Percentiles rank a stretch among this genome's conserved stretches.
phyloP scores from a whole-genome alignment of 768 basidiomycete species.

The Scleroderma citrinum region DNA sequence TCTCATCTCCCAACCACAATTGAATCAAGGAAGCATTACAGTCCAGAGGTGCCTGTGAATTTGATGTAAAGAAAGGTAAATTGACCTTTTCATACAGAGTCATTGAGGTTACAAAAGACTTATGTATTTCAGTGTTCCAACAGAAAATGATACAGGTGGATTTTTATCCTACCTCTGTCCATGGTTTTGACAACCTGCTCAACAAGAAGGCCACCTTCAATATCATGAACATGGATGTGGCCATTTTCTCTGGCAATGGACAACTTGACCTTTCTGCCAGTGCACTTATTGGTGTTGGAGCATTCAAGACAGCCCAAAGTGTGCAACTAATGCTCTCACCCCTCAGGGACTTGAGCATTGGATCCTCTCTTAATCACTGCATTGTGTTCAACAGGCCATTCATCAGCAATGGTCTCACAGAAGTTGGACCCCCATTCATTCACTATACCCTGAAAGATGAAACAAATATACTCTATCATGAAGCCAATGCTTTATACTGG shows the following conservation, averaged over 20 bases:
- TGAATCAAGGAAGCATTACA: conserved; percentile 1
- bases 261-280: background rate
- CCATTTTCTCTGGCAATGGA: background rate
- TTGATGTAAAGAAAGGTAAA: conserved; percentile 3
- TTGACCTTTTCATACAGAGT: no score
- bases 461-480: background rate
- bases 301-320: conserved; percentile 6
- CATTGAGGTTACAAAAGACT: background rate
- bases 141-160: background rate
- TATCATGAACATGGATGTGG: background rate
- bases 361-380: background rate
- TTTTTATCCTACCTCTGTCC: background rate
- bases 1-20: background rate
- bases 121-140: background rate
- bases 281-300: conserved; percentile 1
- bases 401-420: background rate
- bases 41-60: background rate
- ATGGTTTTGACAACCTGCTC: background rate
- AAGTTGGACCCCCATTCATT: background rate
- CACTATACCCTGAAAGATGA: background rate
- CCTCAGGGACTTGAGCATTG: background rate
- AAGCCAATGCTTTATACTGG: conserved; percentile 10
- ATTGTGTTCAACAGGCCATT: conserved; percentile 2
- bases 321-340: background rate
- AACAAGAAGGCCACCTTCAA: background rate